Evolutionary conservation across 176 grass and related monocot species (phyloP), one percentile per base, ranked within the genome.

Genomic region (Thinopyrum elongatum): DNA sequence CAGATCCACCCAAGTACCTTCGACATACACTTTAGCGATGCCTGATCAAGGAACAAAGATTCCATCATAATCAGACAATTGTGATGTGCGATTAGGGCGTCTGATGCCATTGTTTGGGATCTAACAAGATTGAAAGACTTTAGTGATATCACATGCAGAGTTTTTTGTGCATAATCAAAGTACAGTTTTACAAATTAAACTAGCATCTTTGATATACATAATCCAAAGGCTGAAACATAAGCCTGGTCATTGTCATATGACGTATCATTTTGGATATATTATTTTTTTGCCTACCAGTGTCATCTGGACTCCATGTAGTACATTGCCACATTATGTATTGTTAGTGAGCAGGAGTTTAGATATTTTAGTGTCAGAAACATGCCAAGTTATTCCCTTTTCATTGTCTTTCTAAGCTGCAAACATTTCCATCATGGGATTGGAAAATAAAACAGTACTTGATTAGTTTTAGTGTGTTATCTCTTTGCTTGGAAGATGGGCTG

Each of bases 1-100:
- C 97, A 99, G 66, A 99, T 96, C 66, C 92, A 99, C 74, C 97
- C 92, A 6, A 96, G 70, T 83, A 99, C 94, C 57, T 96, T 99
- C 0, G 92, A 99, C 82, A 90, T 99, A 86, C 97, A 91, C 61
- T 99, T 99, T 85, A 96, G 96, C 16, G 94, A 99, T 8, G 92
- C 94, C 16, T 99, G 82, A 94, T 70, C 78, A 1, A 10, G 38
- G 2, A 87, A 55, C 17, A 0, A 70, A 77, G 60, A 63, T 68
- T 35, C 14, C 80, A 76, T 86, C 57, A 47, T 65, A 11, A 59
- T 46, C 74, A 26, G 47, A 80, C 10, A 67, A 59, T 58, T 26
- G 65, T 55, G 22, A 28, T 58, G n/a, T 9, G 4, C 47, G 42
- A 65, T 3, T 19, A 38, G 61, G 41, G 65, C 1, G 26, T 30